Evolutionary conservation across 1,139 yeast genomes (phyloP).

Genomic region (Dujonia santamariae): DNA sequence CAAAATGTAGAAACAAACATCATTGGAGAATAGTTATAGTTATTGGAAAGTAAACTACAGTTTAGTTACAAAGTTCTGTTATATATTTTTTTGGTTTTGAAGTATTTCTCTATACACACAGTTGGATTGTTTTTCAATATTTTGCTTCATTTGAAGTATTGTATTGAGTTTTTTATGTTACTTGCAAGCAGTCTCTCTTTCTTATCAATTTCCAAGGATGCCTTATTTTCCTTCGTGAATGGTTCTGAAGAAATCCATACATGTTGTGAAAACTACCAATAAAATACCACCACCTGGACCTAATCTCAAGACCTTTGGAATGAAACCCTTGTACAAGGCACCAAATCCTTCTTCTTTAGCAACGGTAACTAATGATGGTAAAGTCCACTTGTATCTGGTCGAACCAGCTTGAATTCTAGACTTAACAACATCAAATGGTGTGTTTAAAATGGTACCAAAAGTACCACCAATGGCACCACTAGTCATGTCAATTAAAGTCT

Average conservation of each 20-base stretch:
- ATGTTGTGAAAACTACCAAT: slow-evolving; percentile 88
- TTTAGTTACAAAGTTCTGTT: no score
- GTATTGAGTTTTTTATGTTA: no score
- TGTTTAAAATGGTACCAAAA: slow-evolving; percentile 86
- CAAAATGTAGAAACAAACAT: no score
- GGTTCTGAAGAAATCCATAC: slow-evolving; percentile 90
- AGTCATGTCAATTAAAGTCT: slow-evolving; percentile 80
- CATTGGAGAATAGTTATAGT: no score
- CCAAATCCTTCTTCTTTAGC: slow-evolving; percentile 85
- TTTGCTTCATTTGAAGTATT: no score
- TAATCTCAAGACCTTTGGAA: slow-evolving; percentile 94
- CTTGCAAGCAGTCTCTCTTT: no score
- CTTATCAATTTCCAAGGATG: no score
- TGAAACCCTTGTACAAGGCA: slow-evolving; percentile 90
- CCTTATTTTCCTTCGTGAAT: slow-evolving; percentile 32
- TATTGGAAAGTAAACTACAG: no score
- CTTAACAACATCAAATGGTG: slow-evolving; percentile 97
- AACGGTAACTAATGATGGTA: slow-evolving; percentile 74
- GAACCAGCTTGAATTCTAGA: slow-evolving; percentile 93
- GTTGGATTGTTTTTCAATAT: no score
- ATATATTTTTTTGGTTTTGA: no score
- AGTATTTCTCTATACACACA: no score
- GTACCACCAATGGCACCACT: slow-evolving; percentile 98
- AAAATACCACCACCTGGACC: slow-evolving; percentile 99
- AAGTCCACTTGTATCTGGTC: slow-evolving; percentile 86